Percentiles rank a stretch among this genome's conserved stretches.
Evolutionary conservation across 2,329 filamentous ascomycete genomes (phyloP).

Genomic region (Colletotrichum gigasporum): DNA sequence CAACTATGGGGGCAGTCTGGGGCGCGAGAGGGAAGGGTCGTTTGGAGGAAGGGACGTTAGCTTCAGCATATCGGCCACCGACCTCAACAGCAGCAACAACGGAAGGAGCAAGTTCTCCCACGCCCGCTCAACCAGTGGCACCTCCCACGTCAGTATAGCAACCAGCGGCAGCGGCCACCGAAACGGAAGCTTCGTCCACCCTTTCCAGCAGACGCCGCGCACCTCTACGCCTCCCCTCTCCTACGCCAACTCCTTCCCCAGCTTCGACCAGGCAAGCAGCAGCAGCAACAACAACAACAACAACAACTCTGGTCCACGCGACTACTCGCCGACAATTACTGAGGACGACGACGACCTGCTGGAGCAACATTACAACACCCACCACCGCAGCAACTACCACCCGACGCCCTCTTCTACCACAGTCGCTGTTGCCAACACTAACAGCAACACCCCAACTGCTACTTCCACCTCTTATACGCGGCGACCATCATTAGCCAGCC

Average conservation of each 20-base stretch:
- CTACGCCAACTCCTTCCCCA: constrained; percentile 65
- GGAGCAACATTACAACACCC: constrained; percentile 20
- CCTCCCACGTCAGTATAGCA: constrained; percentile 65
- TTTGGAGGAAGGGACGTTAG: constrained; percentile 51
- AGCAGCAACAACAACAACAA: constrained; percentile 28
- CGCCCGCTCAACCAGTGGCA: constrained; percentile 66
- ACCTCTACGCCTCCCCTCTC: constrained; percentile 68
- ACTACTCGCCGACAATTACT: constrained; percentile 65
- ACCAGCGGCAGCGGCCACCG: constrained; percentile 62
- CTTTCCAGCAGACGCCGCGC: constrained; percentile 71
- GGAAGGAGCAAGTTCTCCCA: constrained; percentile 59
- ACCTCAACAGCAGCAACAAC: constrained; percentile 36
- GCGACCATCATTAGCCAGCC: constrained; percentile 49
- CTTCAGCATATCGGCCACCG: constrained; percentile 53
- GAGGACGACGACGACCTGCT: constrained; percentile 57
- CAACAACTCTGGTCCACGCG: constrained; percentile 45
- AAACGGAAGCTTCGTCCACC: constrained; percentile 66
- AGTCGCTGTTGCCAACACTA: no score
- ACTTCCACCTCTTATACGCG: constrained; percentile 39
- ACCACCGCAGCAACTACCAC: constrained; percentile 32
- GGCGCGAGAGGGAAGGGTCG: constrained; percentile 37
- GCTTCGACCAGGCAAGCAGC: constrained; percentile 51
- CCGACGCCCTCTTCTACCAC: constrained; percentile 34
- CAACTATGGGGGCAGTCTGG: constrained; percentile 32
- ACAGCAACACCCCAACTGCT: no score